Conservation (phyloP, 352 stramenopile genomes). For the Globisporangium takayamanum region DNA sequence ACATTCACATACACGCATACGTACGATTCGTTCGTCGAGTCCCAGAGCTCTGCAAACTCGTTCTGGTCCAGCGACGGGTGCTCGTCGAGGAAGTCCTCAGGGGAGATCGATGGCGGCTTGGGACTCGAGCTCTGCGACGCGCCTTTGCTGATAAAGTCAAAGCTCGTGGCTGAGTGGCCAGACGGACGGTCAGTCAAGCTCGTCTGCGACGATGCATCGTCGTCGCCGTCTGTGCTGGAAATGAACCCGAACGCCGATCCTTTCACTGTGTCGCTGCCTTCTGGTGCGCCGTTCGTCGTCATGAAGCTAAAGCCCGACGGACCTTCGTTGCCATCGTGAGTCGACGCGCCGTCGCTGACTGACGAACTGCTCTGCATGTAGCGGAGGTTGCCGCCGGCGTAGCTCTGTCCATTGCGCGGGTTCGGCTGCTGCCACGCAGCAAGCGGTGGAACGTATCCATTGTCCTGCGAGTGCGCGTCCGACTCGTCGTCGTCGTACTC, state of each 20-base stretch:
- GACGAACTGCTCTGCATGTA: conserved; percentile 20
- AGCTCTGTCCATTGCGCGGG: conserved; percentile 16
- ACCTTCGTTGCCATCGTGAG: conserved; percentile 10
- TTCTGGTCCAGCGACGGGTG: conserved; percentile 35
- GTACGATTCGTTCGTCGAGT: conserved; percentile 73
- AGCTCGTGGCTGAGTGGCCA: conserved; percentile 25
- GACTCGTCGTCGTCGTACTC: conserved; percentile 56
- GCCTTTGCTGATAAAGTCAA: conserved; percentile 33
- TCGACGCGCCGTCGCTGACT: conserved; percentile 20
- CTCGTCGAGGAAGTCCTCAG: conserved; percentile 57
- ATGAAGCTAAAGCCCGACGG: conserved; percentile 52
- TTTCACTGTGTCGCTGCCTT: conserved; percentile 10
- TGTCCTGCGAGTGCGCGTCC: conserved; percentile 41
- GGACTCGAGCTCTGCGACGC: conserved; percentile 9
- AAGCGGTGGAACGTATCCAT: conserved; percentile 37
- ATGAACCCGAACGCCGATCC: conserved; percentile 82
- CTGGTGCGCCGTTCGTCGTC: conserved; percentile 11
- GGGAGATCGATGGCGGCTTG: conserved; percentile 26
- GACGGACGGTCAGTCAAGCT: conserved; percentile 42
- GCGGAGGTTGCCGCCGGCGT: conserved; percentile 18
- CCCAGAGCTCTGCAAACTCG: conserved; percentile 73
- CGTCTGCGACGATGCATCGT: conserved; percentile 38
- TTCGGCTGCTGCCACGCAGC: conserved; percentile 13
- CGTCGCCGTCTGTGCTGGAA: conserved; percentile 27
- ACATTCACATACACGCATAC: conserved; percentile 3